A percentile compares a stretch with the other conserved stretches of the same genome.
phyloP scores from a whole-genome alignment of 1,284 basidiomycete species.

The Moniliophthora roreri region DNA sequence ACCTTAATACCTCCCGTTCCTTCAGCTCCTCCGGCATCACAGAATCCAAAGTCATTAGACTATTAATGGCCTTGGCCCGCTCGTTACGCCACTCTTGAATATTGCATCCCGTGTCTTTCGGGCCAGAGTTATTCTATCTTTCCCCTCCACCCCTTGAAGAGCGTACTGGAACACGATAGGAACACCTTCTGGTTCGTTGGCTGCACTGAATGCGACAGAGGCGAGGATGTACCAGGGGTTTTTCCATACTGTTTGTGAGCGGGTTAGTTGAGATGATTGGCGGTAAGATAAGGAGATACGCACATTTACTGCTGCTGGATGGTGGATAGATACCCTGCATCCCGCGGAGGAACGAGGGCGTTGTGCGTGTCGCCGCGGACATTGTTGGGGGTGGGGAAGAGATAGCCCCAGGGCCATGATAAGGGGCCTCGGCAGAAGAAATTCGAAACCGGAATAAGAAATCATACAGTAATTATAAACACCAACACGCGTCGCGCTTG shows the following conservation, averaged over 20 bases:
- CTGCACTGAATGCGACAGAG: constrained; percentile 52
- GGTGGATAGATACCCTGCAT: too few species aligned
- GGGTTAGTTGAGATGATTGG: too few species aligned
- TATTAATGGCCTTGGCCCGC: constrained; percentile 52
- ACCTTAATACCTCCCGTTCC: constrained; percentile 40
- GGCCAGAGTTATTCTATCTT: constrained; percentile 39
- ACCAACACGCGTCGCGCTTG: too few species aligned
- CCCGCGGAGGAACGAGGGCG: too few species aligned
- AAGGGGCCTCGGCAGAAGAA: too few species aligned
- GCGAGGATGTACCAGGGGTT: constrained; percentile 61
- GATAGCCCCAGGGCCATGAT: too few species aligned
- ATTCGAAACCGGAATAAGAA: too few species aligned
- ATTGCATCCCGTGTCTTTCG: constrained; percentile 54
- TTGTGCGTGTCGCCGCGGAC: too few species aligned
- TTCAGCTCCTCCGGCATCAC: constrained; percentile 39
- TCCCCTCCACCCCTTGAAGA: constrained; percentile 27
- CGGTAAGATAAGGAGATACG: too few species aligned
- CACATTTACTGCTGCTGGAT: too few species aligned
- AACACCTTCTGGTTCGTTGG: constrained; percentile 56
- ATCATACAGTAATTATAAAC: too few species aligned
- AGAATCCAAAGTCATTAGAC: constrained; percentile 38
- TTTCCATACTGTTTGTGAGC: neutral
- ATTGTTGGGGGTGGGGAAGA: too few species aligned
- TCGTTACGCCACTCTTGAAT: constrained; percentile 54
- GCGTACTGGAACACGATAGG: constrained; percentile 50